Evolutionary conservation across 2,329 filamentous ascomycete species (phyloP).

Genomic region (Fusarium sp.): DNA sequence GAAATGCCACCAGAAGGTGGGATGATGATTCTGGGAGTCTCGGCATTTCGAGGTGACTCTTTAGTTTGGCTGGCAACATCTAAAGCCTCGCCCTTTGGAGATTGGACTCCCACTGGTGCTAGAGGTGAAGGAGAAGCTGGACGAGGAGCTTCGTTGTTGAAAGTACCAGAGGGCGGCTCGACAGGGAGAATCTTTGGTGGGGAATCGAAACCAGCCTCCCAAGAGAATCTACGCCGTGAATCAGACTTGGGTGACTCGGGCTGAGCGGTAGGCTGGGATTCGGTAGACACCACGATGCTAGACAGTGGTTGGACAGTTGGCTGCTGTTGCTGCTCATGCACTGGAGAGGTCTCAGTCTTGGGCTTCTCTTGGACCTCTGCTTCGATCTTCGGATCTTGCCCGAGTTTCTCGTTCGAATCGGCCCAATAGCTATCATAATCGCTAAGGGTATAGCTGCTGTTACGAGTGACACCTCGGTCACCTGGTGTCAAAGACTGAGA

Average conservation of each 20-base stretch:
- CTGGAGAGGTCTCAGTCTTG: background rate
- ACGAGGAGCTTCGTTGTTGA: constrained; percentile 7
- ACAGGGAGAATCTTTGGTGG: constrained; percentile 22
- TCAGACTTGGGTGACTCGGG: constrained; percentile 8
- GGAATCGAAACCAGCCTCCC: constrained; percentile 47
- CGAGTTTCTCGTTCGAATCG: constrained; percentile 44
- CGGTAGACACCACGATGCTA: background rate
- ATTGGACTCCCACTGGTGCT: constrained; percentile 17
- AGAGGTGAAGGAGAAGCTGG: constrained; percentile 20
- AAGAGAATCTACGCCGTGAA: constrained; percentile 50
- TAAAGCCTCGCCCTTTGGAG: constrained; percentile 17
- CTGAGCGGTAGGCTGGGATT: constrained; percentile 2
- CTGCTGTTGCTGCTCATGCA: background rate
- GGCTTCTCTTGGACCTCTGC: constrained; percentile 4
- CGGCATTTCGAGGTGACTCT: constrained; percentile 20
- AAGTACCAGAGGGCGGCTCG: constrained; percentile 7
- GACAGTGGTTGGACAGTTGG: background rate
- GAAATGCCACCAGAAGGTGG: constrained; percentile 34
- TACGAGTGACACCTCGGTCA: constrained; percentile 47
- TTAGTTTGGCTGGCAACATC: constrained; percentile 18
- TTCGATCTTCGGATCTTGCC: background rate
- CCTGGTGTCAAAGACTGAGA: constrained; percentile 31
- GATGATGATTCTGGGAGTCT: constrained; percentile 34
- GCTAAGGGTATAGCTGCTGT: constrained; percentile 71
- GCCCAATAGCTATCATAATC: constrained; percentile 77